phyloP scores from a whole-genome alignment of 768 basidiomycete species.

The Amanita polypyramis region DNA sequence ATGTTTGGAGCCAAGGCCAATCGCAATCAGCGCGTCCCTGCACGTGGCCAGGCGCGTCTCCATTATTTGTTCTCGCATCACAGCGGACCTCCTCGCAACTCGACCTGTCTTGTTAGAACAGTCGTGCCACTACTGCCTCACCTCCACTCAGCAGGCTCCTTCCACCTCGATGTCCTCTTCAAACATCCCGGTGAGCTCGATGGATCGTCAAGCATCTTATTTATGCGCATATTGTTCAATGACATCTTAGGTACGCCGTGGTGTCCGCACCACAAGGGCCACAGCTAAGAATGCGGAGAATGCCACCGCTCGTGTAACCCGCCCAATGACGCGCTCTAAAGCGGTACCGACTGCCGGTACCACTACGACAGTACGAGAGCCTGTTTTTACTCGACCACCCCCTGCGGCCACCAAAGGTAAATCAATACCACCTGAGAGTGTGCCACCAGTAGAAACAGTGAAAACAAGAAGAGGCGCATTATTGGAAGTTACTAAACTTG shows the following conservation, averaged over 20 bases:
- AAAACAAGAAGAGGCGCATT: conserved; percentile 19
- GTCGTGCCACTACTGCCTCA: conserved; percentile 5
- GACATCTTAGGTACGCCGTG: conserved; percentile 47
- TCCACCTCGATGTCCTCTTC: conserved; percentile 11
- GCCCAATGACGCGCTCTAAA: conserved; percentile 47
- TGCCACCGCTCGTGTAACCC: conserved; percentile 48
- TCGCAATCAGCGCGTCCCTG: conserved; percentile 3
- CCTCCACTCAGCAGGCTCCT: too few species aligned
- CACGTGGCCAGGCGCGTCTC: conserved; percentile 12
- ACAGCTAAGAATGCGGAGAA: conserved; percentile 56
- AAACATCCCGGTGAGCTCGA: conserved; percentile 23
- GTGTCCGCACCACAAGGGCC: conserved; percentile 44
- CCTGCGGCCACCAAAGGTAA: conserved; percentile 1
- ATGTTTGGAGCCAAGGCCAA: background rate
- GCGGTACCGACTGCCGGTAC: conserved; percentile 33
- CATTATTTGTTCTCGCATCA: conserved; percentile 15
- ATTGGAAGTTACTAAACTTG: conserved; percentile 7
- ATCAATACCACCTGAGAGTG: background rate
- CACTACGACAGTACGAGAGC: conserved; percentile 7
- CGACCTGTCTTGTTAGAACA: conserved; percentile 2
- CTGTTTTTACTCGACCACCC: conserved; percentile 3
- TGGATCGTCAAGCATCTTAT: background rate
- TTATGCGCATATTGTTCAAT: conserved; percentile 1
- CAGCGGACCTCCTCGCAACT: conserved; percentile 10
- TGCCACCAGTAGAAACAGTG: background rate